Conservation (phyloP, 768 basidiomycete species). For the Xerocomellus intermedius region DNA sequence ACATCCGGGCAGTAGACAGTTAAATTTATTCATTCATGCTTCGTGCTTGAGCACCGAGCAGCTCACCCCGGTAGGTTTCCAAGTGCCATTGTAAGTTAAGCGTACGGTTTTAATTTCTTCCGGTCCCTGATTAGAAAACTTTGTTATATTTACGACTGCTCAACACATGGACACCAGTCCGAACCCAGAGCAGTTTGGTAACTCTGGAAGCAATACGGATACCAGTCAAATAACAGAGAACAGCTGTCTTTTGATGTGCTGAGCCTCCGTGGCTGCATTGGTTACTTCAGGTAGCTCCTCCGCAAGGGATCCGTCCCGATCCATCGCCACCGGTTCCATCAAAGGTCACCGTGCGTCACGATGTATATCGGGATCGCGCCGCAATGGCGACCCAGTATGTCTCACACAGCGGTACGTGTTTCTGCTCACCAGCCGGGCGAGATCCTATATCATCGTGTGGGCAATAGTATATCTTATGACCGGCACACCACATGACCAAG, state of each 20-base stretch:
- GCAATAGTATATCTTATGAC: background rate
- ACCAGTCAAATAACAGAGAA: background rate
- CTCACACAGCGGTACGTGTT: background rate
- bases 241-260: background rate
- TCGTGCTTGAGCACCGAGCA: no score
- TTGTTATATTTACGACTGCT: background rate
- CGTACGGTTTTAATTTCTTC: no score
- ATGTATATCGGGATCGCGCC: background rate
- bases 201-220: background rate
- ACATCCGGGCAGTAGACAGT: no score
- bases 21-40: no score
- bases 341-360: background rate
- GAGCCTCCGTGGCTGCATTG: background rate
- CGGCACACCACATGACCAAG: background rate
- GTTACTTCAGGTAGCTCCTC: background rate
- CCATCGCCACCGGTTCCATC: constrained; percentile 1
- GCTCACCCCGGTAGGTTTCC: no score
- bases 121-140: background rate
- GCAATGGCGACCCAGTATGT: background rate
- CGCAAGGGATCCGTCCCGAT: background rate
- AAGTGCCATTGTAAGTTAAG: no score
- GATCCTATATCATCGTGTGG: no score
- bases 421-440: no score
- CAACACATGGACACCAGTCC: background rate
- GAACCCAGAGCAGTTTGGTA: background rate